Percentiles rank a stretch among this genome's conserved stretches.
Evolutionary conservation across 2,329 filamentous ascomycete genomes (phyloP).

Genomic region (Fusarium graminum): DNA sequence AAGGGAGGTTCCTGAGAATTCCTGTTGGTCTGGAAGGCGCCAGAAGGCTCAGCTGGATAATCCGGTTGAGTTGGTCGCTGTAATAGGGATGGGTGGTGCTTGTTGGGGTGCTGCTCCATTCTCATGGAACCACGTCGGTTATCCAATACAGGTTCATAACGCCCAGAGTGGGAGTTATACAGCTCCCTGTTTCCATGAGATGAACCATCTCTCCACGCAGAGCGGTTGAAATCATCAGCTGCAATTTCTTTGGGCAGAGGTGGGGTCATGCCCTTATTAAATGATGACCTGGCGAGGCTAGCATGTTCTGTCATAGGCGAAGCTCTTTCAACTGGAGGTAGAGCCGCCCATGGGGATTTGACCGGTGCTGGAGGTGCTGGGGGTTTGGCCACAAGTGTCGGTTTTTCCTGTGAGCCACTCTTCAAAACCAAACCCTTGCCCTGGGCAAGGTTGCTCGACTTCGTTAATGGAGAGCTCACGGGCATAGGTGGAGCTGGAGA

Average conservation of each 20-base stretch:
- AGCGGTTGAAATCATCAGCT: constrained; percentile 91
- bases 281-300: constrained; percentile 60
- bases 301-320: constrained; percentile 74
- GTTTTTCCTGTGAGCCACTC: constrained; percentile 74
- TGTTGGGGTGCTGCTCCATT: constrained; percentile 74
- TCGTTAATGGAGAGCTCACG: constrained; percentile 58
- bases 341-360: constrained; percentile 91
- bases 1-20: constrained; percentile 76
- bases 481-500: constrained; percentile 58
- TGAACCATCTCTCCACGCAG: constrained; percentile 81
- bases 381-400: constrained; percentile 79
- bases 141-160: constrained; percentile 89
- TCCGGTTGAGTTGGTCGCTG: constrained; percentile 78
- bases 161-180: constrained; percentile 94
- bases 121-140: constrained; percentile 75
- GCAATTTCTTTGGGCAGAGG: constrained; percentile 81
- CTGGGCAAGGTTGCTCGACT: constrained; percentile 62
- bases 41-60: constrained; percentile 82
- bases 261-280: constrained; percentile 66
- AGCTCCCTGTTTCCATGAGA: constrained; percentile 77
- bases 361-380: constrained; percentile 75
- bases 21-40: constrained; percentile 85
- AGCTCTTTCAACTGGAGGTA: constrained; percentile 87
- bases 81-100: constrained; percentile 78
- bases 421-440: constrained; percentile 75